These are phyloP conservation scores for Hyphodiscus hymeniophilus DNA, from an alignment of 495 filamentous ascomycete species.

Conservation along the genomic window DNA sequence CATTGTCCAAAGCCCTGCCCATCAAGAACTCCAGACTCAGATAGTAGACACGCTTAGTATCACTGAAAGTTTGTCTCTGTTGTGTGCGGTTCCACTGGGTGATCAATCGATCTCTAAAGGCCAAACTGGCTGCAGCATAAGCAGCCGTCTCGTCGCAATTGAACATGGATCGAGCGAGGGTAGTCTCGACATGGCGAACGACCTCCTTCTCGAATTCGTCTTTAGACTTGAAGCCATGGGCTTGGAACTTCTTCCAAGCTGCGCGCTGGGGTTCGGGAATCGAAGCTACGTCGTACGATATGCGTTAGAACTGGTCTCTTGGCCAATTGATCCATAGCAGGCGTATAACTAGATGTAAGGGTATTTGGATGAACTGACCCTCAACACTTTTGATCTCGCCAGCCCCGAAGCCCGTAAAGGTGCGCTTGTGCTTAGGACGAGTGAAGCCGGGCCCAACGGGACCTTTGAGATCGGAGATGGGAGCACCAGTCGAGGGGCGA, in stretches of 20 bases:
- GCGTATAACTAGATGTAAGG: no score
- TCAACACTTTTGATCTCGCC: slow-evolving; percentile 90
- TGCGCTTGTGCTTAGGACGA: slow-evolving; percentile 93
- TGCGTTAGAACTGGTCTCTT: no score
- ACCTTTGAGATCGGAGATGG: slow-evolving; percentile 73
- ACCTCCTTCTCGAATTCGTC: slow-evolving; percentile 64
- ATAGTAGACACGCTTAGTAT: slow-evolving; percentile 93
- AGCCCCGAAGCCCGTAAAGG: slow-evolving; percentile 83
- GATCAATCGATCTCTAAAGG: slow-evolving; percentile 86
- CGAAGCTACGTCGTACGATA: slow-evolving; percentile 31
- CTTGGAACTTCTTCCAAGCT: slow-evolving; percentile 76
- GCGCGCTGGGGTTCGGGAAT: slow-evolving; percentile 86
- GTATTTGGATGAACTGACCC: slow-evolving; percentile 33
- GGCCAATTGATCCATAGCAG: no score
- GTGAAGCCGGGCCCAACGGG: slow-evolving; percentile 62
- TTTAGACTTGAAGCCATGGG: slow-evolving; percentile 63
- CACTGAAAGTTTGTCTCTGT: slow-evolving; percentile 83
- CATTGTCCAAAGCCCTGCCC: slow-evolving; percentile 94
- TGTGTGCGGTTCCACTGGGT: slow-evolving; percentile 98
- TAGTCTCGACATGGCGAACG: slow-evolving; percentile 93
- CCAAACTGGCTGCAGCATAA: slow-evolving; percentile 83
- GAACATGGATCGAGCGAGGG: slow-evolving; percentile 89
- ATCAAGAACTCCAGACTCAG: slow-evolving; percentile 95
- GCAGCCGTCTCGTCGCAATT: slow-evolving; percentile 96
- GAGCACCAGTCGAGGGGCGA: slow-evolving; percentile 69